Evolutionary conservation across 2,329 filamentous ascomycete genomes (phyloP).

Genomic region (Juglanconis sp.): DNA sequence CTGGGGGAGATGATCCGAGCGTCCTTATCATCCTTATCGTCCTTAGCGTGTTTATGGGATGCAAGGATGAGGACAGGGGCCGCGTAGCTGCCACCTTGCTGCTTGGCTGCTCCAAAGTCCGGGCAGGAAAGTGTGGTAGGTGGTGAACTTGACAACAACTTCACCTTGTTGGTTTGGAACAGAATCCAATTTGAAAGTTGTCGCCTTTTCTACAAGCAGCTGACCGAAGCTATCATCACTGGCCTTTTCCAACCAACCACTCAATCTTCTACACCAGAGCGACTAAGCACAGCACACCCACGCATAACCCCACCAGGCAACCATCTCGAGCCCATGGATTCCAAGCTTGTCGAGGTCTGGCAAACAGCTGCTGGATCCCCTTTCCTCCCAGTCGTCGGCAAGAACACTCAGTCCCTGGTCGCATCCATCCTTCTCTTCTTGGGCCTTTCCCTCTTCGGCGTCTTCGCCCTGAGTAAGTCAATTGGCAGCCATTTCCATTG

Average conservation of each 20-base stretch:
- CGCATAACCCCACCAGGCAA: neutral
- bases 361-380: conserved; percentile 85
- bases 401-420: conserved; percentile 79
- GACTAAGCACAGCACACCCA: neutral
- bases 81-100: neutral
- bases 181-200: neutral
- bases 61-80: too few relatives aligned
- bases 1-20: neutral
- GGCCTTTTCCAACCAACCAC: too few relatives aligned
- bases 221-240: neutral
- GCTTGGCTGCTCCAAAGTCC: neutral
- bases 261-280: neutral
- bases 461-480: conserved; percentile 80
- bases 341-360: conserved; percentile 86
- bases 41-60: too few relatives aligned
- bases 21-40: neutral
- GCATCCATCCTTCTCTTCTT: conserved; percentile 72
- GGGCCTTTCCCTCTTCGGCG: conserved; percentile 69
- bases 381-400: conserved; percentile 75
- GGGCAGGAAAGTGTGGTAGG: neutral
- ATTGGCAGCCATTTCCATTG: neutral
- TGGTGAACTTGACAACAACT: conserved; percentile 1
- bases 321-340: conserved; percentile 56
- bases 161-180: neutral
- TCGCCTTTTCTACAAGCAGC: neutral